These are phyloP conservation scores for Rosellinia necatrix DNA, from an alignment of 2,329 filamentous ascomycete genomes.

Conservation along the genomic window DNA sequence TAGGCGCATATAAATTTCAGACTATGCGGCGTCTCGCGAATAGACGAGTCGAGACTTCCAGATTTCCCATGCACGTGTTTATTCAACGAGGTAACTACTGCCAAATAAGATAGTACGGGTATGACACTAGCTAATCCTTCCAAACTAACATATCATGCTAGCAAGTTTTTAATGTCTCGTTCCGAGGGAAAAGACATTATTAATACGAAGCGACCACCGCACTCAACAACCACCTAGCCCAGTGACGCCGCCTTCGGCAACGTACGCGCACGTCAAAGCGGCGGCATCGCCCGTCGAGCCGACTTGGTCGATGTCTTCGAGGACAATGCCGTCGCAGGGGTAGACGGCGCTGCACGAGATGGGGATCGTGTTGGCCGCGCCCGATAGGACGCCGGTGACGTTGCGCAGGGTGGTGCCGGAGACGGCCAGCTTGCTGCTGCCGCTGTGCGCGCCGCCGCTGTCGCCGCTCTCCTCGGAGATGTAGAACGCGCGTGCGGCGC, in stretches of 20 bases:
- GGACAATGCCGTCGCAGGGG: slow-evolving; percentile 46
- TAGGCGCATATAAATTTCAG: no score
- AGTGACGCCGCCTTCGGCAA: slow-evolving; percentile 4
- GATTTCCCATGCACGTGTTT: no score
- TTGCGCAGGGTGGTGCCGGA: slow-evolving; percentile 55
- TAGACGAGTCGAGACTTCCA: no score
- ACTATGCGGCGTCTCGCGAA: no score
- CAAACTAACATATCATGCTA: no score
- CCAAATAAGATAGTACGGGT: no score
- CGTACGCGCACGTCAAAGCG: neutral
- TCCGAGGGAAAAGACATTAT: neutral
- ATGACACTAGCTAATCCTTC: no score
- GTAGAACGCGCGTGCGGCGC: slow-evolving; percentile 47
- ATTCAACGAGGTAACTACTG: no score
- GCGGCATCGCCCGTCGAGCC: neutral
- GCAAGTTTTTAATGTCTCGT: neutral
- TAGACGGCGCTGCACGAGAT: slow-evolving; percentile 53
- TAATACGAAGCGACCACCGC: neutral
- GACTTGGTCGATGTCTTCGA: slow-evolving; percentile 6
- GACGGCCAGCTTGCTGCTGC: slow-evolving; percentile 56
- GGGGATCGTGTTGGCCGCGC: slow-evolving; percentile 43
- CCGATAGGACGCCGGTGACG: slow-evolving; percentile 54
- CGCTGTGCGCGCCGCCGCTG: slow-evolving; percentile 53
- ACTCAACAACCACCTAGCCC: slow-evolving; percentile 6
- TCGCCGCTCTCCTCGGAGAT: slow-evolving; percentile 56